Percentiles rank a stretch among this genome's conserved stretches.
Evolutionary conservation across 2,329 filamentous ascomycete genomes (phyloP).

Genomic region (Celoporthe dispersa): DNA sequence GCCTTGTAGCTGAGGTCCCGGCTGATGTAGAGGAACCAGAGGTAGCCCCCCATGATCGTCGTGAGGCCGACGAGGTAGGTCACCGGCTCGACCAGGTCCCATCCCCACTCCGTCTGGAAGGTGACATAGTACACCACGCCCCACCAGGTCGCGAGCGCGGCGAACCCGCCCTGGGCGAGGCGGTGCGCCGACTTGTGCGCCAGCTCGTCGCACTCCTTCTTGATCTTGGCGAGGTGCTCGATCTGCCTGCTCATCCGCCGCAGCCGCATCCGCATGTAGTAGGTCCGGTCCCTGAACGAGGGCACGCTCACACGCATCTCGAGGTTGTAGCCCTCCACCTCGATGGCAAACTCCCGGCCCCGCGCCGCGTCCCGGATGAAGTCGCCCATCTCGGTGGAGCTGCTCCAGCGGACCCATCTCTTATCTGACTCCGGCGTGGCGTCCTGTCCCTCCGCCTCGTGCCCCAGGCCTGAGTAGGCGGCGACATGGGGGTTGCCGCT

Average conservation of each 20-base stretch:
- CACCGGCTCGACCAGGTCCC: conserved; percentile 90
- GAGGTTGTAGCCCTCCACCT: conserved; percentile 69
- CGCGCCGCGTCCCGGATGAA: conserved; percentile 90
- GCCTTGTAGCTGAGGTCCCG: conserved; percentile 85
- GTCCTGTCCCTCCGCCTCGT: conserved; percentile 51
- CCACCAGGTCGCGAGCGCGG: conserved; percentile 77
- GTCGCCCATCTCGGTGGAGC: conserved; percentile 87
- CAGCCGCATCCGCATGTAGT: conserved; percentile 80
- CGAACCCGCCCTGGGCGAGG: conserved; percentile 80
- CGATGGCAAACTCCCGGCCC: conserved; percentile 81
- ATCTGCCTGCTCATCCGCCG: conserved; percentile 73
- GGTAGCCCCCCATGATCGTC: conserved; percentile 85
- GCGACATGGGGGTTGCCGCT: conserved; percentile 55
- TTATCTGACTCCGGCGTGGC: conserved; percentile 51
- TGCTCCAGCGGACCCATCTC: conserved; percentile 82
- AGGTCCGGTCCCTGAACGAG: conserved; percentile 87
- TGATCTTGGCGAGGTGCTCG: conserved; percentile 71
- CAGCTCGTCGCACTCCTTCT: conserved; percentile 78
- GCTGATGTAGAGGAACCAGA: conserved; percentile 94
- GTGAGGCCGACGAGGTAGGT: conserved; percentile 88
- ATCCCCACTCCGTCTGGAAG: conserved; percentile 77
- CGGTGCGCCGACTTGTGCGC: conserved; percentile 79
- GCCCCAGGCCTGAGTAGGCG: conserved; percentile 72
- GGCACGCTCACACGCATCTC: conserved; percentile 82
- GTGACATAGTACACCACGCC: conserved; percentile 75